phyloP scores from a whole-genome alignment of 176 grass and related monocot genomes.

The Pharus latifolius region DNA sequence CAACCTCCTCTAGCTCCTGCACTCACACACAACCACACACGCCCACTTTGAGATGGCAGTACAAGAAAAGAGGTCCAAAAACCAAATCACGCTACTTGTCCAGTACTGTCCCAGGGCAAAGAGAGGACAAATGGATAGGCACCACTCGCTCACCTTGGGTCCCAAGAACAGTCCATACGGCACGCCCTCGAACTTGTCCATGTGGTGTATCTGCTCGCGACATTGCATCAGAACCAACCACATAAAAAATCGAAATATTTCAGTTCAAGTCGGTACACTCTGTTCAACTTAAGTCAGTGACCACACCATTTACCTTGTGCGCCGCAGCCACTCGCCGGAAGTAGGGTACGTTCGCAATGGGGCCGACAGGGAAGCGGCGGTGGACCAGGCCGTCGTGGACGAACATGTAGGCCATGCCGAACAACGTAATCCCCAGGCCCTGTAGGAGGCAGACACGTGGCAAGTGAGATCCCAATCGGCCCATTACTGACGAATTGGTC shows the following conservation, averaged over 20 bases:
- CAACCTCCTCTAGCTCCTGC: constrained; percentile 79
- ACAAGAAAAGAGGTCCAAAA: no score
- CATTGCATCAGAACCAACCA: not conserved
- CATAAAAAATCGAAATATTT: not conserved
- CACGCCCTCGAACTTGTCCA: constrained; percentile 73
- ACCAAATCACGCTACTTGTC: constrained; percentile 3
- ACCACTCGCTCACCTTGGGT: constrained; percentile 56
- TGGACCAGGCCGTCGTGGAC: constrained; percentile 76
- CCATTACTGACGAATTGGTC: no score
- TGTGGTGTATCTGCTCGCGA: constrained; percentile 71
- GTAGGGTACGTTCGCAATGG: constrained; percentile 72
- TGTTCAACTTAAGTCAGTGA: not conserved
- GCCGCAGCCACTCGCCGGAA: constrained; percentile 60
- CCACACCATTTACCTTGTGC: constrained; percentile 60
- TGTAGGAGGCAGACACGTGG: constrained; percentile 18
- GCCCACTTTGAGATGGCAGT: not conserved
- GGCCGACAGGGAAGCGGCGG: constrained; percentile 57
- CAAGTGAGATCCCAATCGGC: constrained; percentile 4
- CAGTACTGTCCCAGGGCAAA: not conserved
- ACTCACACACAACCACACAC: constrained; percentile 7
- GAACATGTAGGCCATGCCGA: constrained; percentile 86
- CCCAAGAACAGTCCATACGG: constrained; percentile 83
- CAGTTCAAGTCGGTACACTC: not conserved
- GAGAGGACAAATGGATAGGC: not conserved
- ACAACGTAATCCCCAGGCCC: constrained; percentile 67